A percentile compares a stretch with the other conserved stretches of the same genome.
phyloP scores from a whole-genome alignment of 1,284 basidiomycete species.

The Cutaneotrichosporon sp. region DNA sequence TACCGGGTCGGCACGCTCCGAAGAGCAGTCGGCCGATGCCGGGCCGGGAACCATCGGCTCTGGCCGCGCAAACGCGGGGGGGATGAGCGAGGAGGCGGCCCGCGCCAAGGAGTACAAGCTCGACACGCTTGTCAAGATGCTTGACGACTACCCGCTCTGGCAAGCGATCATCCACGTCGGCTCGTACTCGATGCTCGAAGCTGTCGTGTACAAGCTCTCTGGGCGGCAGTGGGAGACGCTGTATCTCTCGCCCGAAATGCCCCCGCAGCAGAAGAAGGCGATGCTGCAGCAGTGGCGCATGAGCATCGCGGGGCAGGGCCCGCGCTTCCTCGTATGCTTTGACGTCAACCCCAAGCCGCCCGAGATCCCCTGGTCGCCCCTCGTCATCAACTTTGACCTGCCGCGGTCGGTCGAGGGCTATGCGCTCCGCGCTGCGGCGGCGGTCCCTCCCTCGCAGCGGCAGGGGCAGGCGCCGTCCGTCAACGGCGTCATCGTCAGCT shows the following conservation, averaged over 20 bases:
- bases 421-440: conserved; percentile 63
- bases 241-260: conserved; percentile 71
- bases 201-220: conserved; percentile 85
- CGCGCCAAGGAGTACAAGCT: conserved; percentile 97
- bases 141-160: conserved; percentile 70
- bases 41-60: conserved; percentile 89
- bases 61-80: conserved; percentile 62
- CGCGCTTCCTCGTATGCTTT: conserved; percentile 77
- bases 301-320: conserved; percentile 37
- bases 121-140: conserved; percentile 88
- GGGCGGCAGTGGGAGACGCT: conserved; percentile 81
- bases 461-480: conserved; percentile 59
- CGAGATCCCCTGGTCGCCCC: conserved; percentile 83
- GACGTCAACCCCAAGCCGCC: conserved; percentile 86
- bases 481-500: conserved; percentile 76
- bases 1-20: conserved; percentile 73
- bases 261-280: conserved; percentile 63
- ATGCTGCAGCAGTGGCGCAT: conserved; percentile 60
- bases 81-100: conserved; percentile 72
- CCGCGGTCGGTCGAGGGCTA: conserved; percentile 96
- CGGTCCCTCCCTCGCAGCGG: conserved; percentile 37
- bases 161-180: conserved; percentile 90
- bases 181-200: conserved; percentile 77
- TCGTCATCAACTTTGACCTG: conserved; percentile 92
- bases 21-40: conserved; percentile 59